Percentiles rank a stretch among this genome's conserved stretches.
phyloP scores from a whole-genome alignment of 2,329 filamentous ascomycete species.

The Ophiostoma himal-ulmi region DNA sequence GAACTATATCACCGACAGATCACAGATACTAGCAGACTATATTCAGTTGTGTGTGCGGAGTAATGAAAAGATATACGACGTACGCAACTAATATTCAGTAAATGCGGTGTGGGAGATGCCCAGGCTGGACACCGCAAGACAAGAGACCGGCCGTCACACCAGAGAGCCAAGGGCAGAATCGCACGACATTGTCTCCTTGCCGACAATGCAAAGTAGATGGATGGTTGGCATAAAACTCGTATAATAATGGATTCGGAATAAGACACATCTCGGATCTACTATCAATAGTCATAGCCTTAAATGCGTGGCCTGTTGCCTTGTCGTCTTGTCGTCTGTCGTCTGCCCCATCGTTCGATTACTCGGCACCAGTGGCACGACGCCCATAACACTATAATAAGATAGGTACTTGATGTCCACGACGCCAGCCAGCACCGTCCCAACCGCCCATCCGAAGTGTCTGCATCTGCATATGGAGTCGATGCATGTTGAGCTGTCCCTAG shows the following conservation, averaged over 20 bases:
- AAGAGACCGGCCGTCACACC: not conserved
- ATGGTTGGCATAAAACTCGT: not conserved
- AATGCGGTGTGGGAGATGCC: not conserved
- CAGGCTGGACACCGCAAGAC: not conserved
- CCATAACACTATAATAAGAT: not conserved
- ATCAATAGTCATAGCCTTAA: not conserved
- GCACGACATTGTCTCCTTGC: not conserved
- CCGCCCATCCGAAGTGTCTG: constrained; percentile 7
- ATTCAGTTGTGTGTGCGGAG: not conserved
- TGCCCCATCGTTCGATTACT: not conserved
- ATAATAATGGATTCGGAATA: not conserved
- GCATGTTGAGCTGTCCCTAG: not conserved
- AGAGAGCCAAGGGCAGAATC: constrained; percentile 1
- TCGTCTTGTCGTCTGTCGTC: not conserved
- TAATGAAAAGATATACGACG: no score
- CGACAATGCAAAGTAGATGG: not conserved
- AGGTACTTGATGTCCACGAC: not conserved
- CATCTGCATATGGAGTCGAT: not conserved
- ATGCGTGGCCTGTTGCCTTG: not conserved
- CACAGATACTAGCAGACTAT: not conserved
- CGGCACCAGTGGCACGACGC: not conserved
- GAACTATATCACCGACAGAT: not conserved
- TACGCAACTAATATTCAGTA: no score
- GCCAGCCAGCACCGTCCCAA: not conserved
- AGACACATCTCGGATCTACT: not conserved